phyloP scores from a whole-genome alignment of 306 rosid genomes.

The Dalbergia cultrata region DNA sequence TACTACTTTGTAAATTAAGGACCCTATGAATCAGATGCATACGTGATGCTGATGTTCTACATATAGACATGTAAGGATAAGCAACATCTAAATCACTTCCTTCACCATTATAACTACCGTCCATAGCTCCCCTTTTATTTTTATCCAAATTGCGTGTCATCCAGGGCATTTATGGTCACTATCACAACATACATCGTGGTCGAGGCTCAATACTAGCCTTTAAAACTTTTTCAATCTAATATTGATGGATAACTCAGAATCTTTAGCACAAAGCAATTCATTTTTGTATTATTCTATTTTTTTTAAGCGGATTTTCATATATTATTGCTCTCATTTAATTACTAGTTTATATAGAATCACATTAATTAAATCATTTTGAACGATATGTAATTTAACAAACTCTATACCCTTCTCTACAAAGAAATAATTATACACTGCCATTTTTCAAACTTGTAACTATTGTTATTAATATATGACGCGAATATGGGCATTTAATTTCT shows the following conservation, averaged over 20 bases:
- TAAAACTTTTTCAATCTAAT: neutral
- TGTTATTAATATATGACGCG: neutral
- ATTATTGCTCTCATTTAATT: neutral
- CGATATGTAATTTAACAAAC: neutral
- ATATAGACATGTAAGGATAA: neutral
- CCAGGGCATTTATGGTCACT: slow-evolving; percentile 28
- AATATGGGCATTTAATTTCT: neutral
- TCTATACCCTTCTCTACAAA: neutral
- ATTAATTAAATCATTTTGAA: neutral
- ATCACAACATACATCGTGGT: neutral
- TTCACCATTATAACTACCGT: slow-evolving; percentile 28
- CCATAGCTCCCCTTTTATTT: slow-evolving; percentile 28
- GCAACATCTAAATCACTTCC: slow-evolving; percentile 34
- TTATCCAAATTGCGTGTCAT: slow-evolving; percentile 33
- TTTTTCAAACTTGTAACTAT: slow-evolving; percentile 13
- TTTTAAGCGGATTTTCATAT: no score
- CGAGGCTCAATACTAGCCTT: neutral
- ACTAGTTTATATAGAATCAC: neutral
- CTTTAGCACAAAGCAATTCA: neutral
- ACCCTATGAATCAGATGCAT: slow-evolving; percentile 1
- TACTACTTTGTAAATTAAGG: neutral
- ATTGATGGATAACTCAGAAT: neutral
- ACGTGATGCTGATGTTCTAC: neutral
- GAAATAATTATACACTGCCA: neutral
- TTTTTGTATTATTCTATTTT: neutral